Evolutionary conservation across 1,284 basidiomycete species (phyloP).

Genomic region (Trametes hirsuta): DNA sequence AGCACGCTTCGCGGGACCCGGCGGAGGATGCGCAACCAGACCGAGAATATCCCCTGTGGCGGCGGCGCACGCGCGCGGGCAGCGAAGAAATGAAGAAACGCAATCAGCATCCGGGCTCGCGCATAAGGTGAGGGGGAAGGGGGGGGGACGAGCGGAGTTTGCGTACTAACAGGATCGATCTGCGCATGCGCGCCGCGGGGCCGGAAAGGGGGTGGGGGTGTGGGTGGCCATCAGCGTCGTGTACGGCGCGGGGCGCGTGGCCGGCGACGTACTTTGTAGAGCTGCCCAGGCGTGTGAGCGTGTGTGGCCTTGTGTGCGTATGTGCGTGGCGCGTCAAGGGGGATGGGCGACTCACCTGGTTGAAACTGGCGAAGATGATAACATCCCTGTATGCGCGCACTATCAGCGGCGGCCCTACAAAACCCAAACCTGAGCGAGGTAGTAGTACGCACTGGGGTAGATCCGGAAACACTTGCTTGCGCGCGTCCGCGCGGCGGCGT

Average conservation of each 20-base stretch:
- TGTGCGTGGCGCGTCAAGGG: not conserved
- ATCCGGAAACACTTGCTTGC: constrained; percentile 50
- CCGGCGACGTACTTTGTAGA: constrained; percentile 47
- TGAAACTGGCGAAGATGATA: constrained; percentile 67
- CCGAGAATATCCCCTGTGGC: constrained; percentile 48
- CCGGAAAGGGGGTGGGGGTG: not conserved
- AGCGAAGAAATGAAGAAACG: not conserved
- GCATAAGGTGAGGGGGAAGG: not conserved
- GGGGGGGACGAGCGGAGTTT: not conserved
- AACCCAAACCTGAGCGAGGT: too few species aligned
- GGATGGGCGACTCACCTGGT: constrained; percentile 46
- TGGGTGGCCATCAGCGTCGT: not conserved
- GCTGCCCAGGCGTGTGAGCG: constrained; percentile 34
- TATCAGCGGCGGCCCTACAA: not conserved
- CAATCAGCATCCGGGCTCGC: not conserved
- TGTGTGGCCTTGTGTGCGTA: constrained; percentile 9
- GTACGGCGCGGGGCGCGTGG: not conserved
- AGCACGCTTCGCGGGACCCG: constrained; percentile 57
- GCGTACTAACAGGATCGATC: constrained; percentile 50
- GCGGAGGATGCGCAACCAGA: constrained; percentile 59
- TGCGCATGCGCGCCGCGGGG: constrained; percentile 19
- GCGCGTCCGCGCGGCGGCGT: constrained; percentile 46
- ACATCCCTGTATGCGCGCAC: constrained; percentile 38
- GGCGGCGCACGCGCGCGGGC: not conserved
- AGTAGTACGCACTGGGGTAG: constrained; percentile 43